Evolutionary conservation across 2,329 filamentous ascomycete species (phyloP).

Genomic region (Gliomastix tumulicola): DNA sequence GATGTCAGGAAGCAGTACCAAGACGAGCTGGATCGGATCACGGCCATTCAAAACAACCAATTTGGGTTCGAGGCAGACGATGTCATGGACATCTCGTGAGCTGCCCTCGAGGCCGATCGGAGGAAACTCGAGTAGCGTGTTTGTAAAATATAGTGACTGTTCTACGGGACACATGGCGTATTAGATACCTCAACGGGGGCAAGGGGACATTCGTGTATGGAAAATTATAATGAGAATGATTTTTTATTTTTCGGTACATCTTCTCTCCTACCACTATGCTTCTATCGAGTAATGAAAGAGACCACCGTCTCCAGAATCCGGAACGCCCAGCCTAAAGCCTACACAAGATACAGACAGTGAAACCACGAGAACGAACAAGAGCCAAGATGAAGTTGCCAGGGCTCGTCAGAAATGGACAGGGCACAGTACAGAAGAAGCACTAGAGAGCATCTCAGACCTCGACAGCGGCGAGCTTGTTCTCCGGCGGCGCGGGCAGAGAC

Average conservation of each 20-base stretch:
- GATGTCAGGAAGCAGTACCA: slow-evolving; percentile 88
- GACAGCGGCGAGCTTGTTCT: slow-evolving; percentile 32
- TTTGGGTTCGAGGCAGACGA: slow-evolving; percentile 65
- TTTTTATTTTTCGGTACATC: no score
- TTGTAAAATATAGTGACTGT: slow-evolving; percentile 1
- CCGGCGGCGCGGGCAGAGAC: slow-evolving; percentile 31
- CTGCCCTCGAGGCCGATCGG: no score
- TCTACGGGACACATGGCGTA: no score
- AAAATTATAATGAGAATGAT: no score
- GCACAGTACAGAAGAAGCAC: no score
- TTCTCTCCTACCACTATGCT: no score
- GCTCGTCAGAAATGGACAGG: slow-evolving; percentile 1
- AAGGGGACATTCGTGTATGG: slow-evolving; percentile 1
- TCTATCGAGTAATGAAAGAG: no score
- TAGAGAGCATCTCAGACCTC: no score
- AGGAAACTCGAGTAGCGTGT: no score
- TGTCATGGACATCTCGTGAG: slow-evolving; percentile 43
- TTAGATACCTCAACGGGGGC: slow-evolving; percentile 21
- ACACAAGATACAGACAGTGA: slow-evolving; percentile 11
- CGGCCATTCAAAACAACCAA: slow-evolving; percentile 80
- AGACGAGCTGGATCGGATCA: slow-evolving; percentile 79
- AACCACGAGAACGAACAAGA: no score
- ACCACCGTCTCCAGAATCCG: no score
- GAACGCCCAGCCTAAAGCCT: slow-evolving; percentile 34
- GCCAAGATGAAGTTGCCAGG: background rate